A percentile compares a stretch with the other conserved stretches of the same genome.
phyloP scores from a whole-genome alignment of 2,329 filamentous ascomycete genomes.

The Beauveria pseudobassiana region DNA sequence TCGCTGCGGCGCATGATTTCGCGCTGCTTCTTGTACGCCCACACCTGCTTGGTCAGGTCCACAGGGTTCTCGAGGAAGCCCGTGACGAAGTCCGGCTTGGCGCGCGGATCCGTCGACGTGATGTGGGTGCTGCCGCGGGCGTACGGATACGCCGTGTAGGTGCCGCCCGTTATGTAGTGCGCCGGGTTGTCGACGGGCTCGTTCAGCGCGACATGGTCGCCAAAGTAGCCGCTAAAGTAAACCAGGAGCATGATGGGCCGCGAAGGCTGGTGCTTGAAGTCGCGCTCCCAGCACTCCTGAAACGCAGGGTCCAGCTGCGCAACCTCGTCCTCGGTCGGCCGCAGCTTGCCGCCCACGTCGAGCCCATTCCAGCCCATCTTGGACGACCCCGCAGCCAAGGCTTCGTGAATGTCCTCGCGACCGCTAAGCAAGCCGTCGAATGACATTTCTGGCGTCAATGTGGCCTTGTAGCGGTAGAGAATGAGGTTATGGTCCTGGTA shows the following conservation, averaged over 20 bases:
- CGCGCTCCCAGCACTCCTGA: conserved; percentile 40
- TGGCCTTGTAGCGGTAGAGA: conserved; percentile 42
- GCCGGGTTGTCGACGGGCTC: conserved; percentile 25
- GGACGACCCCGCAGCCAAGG: conserved; percentile 18
- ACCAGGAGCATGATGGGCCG: conserved; percentile 19
- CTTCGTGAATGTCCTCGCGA: conserved; percentile 15
- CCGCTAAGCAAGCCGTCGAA: conserved; percentile 22
- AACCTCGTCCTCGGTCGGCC: conserved; percentile 45
- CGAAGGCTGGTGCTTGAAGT: conserved; percentile 31
- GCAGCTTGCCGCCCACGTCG: conserved; percentile 45
- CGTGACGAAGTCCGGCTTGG: conserved; percentile 38
- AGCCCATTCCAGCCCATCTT: conserved; percentile 48
- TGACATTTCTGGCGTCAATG: conserved; percentile 37
- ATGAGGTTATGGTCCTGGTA: conserved; percentile 41
- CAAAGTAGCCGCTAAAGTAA: conserved; percentile 18
- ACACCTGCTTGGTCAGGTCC: conserved; percentile 51
- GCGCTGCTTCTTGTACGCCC: conserved; percentile 56
- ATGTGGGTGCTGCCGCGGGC: conserved; percentile 54
- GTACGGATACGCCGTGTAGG: conserved; percentile 52
- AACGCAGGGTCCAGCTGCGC: conserved; percentile 42
- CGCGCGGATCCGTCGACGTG: conserved; percentile 26
- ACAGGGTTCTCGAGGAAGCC: conserved; percentile 39
- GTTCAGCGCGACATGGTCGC: conserved; percentile 18
- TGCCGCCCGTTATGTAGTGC: conserved; percentile 44
- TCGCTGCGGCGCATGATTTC: conserved; percentile 50